A percentile compares a stretch with the other conserved stretches of the same genome.
Evolutionary conservation across 1,284 basidiomycete species (phyloP).

Genomic region (Boletellus deceptivus): DNA sequence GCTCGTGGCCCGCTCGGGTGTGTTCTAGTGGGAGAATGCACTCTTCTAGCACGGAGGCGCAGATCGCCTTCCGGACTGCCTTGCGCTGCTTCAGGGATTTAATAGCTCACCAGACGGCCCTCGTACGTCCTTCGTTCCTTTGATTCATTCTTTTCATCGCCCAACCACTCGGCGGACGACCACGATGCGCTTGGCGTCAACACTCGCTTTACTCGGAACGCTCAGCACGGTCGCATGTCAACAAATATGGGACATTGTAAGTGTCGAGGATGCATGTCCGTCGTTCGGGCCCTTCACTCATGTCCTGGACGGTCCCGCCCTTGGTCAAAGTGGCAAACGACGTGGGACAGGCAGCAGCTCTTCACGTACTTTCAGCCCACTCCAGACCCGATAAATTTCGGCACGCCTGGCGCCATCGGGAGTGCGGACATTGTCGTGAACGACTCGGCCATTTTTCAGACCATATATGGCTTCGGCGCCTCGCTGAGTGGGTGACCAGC

Average conservation of each 20-base stretch:
- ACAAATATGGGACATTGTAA: constrained; percentile 36
- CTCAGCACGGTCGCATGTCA: constrained; percentile 24
- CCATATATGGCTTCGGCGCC: constrained; percentile 49
- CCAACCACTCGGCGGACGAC: neutral
- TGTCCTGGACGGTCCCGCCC: neutral
- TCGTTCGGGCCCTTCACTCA: constrained; percentile 3
- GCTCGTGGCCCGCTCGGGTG: neutral
- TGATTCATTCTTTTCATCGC: neutral
- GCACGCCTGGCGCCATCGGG: constrained; percentile 39
- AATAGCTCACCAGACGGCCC: constrained; percentile 8
- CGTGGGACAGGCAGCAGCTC: constrained; percentile 53
- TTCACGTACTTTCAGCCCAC: constrained; percentile 47
- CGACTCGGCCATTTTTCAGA: constrained; percentile 42
- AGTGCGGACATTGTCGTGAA: constrained; percentile 45
- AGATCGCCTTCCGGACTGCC: constrained; percentile 6
- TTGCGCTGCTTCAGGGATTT: constrained; percentile 12
- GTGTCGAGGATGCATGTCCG: constrained; percentile 5
- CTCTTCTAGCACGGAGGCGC: constrained; percentile 1
- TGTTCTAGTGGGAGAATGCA: neutral
- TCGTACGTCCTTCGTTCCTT: constrained; percentile 5
- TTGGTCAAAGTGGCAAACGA: constrained; percentile 55
- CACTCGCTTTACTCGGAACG: constrained; percentile 11
- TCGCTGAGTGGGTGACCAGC: constrained; percentile 40
- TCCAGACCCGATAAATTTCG: constrained; percentile 53
- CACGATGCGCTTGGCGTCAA: constrained; percentile 18